Percentiles rank a stretch among this genome's conserved stretches.
Conservation (phyloP, 768 basidiomycete species). For the Boletus tomentosulus region DNA sequence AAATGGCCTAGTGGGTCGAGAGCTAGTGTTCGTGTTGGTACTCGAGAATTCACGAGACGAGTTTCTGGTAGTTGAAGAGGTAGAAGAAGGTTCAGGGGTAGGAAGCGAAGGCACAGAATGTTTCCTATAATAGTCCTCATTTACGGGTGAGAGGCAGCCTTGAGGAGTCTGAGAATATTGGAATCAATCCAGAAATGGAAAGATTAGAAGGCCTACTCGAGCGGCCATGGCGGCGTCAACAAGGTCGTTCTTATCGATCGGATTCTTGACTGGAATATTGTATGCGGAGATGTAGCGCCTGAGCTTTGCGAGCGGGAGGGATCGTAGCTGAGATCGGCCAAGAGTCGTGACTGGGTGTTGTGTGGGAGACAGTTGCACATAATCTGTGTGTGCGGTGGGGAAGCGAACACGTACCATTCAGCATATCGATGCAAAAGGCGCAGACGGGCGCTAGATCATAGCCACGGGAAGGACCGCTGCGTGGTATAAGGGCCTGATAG, state of each 20-base stretch:
- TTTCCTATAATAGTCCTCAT: conserved; percentile 50
- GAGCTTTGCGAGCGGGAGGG: conserved; percentile 54
- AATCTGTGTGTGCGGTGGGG: neutral
- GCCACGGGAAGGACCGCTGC: conserved; percentile 45
- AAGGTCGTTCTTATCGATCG: conserved; percentile 76
- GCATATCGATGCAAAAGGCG: conserved; percentile 66
- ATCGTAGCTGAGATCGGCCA: conserved; percentile 52
- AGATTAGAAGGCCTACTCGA: conserved; percentile 40
- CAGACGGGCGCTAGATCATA: conserved; percentile 68
- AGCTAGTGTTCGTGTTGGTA: conserved; percentile 8
- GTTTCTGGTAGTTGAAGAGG: conserved; percentile 16
- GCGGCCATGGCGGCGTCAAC: conserved; percentile 56
- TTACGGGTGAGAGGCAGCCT: conserved; percentile 55
- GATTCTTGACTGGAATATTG: conserved; percentile 55
- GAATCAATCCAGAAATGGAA: neutral
- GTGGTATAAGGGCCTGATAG: conserved; percentile 76
- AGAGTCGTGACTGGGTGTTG: conserved; percentile 59
- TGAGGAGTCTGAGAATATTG: conserved; percentile 41
- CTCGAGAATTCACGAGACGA: conserved; percentile 12
- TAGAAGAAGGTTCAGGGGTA: conserved; percentile 6
- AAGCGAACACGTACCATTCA: conserved; percentile 48
- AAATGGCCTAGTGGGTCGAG: conserved; percentile 37
- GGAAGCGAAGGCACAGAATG: conserved; percentile 23
- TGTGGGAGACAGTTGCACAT: neutral
- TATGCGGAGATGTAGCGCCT: conserved; percentile 70